Percentiles rank a stretch among this genome's conserved stretches.
Conservation (phyloP, 208 protist genomes). For the Crithidia thermophila region DNA sequence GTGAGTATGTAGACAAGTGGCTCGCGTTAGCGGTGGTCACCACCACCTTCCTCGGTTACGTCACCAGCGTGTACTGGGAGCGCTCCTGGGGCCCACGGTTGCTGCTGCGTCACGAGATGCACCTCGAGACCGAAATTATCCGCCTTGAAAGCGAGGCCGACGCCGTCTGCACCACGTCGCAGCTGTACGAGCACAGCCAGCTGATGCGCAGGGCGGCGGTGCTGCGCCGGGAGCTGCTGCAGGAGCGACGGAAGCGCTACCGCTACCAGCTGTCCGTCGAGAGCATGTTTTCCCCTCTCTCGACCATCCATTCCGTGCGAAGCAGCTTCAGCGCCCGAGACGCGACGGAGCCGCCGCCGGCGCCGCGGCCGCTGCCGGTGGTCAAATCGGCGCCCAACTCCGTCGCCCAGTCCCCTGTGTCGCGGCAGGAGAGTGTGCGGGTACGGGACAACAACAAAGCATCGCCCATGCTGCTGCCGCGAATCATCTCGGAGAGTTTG, state of each 20-base stretch:
- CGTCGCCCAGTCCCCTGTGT: not conserved
- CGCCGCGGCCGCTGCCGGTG: not conserved
- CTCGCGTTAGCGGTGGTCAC: slow-evolving; percentile 8
- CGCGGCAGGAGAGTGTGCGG: not conserved
- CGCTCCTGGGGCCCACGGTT: slow-evolving; percentile 31
- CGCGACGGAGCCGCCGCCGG: not conserved
- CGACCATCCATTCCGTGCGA: not conserved
- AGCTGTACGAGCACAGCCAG: slow-evolving; percentile 46
- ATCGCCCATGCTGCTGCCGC: not conserved
- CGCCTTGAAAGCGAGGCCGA: slow-evolving; percentile 42
- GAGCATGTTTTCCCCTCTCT: slow-evolving; percentile 16
- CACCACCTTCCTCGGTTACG: slow-evolving; percentile 37
- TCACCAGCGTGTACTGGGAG: slow-evolving; percentile 47
- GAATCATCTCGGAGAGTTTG: not conserved
- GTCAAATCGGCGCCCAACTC: not conserved
- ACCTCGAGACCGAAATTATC: slow-evolving; percentile 41
- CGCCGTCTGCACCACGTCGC: slow-evolving; percentile 27
- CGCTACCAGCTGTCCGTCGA: slow-evolving; percentile 14
- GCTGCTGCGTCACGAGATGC: slow-evolving; percentile 47
- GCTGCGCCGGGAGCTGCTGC: slow-evolving; percentile 39
- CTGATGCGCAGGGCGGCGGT: slow-evolving; percentile 29
- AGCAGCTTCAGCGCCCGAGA: not conserved
- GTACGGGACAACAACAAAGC: not conserved
- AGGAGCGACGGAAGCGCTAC: slow-evolving; percentile 31
- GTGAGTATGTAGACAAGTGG: slow-evolving; percentile 23